Evolutionary conservation across 164 flowering plant genomes (phyloP), one percentile per base, ranked within the genome.

Genomic region (Sextonia rubra): DNA sequence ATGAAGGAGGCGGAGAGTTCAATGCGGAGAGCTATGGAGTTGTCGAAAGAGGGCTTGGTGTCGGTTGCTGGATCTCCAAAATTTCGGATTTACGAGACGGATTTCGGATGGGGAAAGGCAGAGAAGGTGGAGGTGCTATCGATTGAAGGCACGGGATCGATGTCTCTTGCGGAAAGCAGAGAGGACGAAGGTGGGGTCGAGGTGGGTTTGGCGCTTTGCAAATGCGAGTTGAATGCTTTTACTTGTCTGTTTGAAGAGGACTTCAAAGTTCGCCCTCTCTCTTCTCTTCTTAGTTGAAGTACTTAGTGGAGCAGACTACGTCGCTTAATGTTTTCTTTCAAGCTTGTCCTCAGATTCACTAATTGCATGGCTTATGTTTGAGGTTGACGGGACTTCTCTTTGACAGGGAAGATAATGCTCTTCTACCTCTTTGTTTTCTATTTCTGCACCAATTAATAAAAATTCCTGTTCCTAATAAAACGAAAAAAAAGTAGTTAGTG

Each of bases 41-140:
- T 2, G 22, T 72, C 17, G 2, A 58, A 61, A 0, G 26, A 22
- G 27, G 26, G 64, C 3, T 27, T 27, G 0, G 12, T 79, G 4
- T 17, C 48, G 9, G 79, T 86, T 18, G 76, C 85, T 0, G 86
- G 88, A 3, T 81, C 91, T 7, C 83, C 87, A 3, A 81, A 68
- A 69, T 52, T 83, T 9, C 73, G 47, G 1, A 72, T 66, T 11
- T 89, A 89, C 44, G 85, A 80, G 20, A 79, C 78, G 5, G 87
- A 89, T 83, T 89, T 84, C 64, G 91, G 91, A 15, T 87, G 82
- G 84, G 91, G 91, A 14, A 86, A 56, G 77, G 88, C 90, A 0
- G 81, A 32, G 47, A 86, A 83, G 75, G 70, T 24, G 1, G 90
- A 87, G 44, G 26, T 75, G 7, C 73, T 81, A 22, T 84, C 85